phyloP scores from a whole-genome alignment of 1,139 yeast genomes.

The Kazachstania sp. region DNA sequence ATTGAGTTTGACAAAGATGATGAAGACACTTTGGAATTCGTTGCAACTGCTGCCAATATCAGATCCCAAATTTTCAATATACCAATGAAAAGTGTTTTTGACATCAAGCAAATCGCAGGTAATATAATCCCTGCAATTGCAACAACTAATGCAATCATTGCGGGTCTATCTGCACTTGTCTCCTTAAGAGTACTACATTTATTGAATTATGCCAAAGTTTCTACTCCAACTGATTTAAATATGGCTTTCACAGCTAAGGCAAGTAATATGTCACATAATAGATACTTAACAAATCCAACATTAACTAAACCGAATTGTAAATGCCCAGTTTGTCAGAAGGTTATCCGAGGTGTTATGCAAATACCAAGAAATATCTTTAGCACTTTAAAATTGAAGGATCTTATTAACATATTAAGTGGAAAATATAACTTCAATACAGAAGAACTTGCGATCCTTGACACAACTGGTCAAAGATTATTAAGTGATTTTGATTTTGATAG shows the following conservation, averaged over 20 bases:
- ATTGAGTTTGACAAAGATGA: slow-evolving; percentile 91
- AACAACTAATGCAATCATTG: slow-evolving; percentile 90
- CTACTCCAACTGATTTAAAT: slow-evolving; percentile 29
- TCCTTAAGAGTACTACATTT: slow-evolving; percentile 48
- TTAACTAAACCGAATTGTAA: slow-evolving; percentile 52
- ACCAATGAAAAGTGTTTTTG: slow-evolving; percentile 69
- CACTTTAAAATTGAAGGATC: slow-evolving; percentile 32
- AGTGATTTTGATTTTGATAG: slow-evolving; percentile 90
- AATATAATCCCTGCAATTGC: slow-evolving; percentile 98
- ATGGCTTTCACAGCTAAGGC: slow-evolving; percentile 61
- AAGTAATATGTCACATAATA: slow-evolving; percentile 39
- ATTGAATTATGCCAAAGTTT: slow-evolving; percentile 17
- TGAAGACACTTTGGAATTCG: slow-evolving; percentile 80
- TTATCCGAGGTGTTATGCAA: slow-evolving; percentile 44
- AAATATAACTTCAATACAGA: slow-evolving; percentile 49
- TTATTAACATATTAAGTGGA: slow-evolving; percentile 40
- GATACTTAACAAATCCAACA: slow-evolving; percentile 57
- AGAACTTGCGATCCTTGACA: slow-evolving; percentile 57
- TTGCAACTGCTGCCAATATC: slow-evolving; percentile 78
- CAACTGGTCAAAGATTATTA: slow-evolving; percentile 52
- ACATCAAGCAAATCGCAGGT: slow-evolving; percentile 90
- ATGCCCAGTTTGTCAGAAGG: slow-evolving; percentile 64
- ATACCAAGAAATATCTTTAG: slow-evolving; percentile 26
- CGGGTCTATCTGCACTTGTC: slow-evolving; percentile 76
- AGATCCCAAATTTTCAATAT: slow-evolving; percentile 69